These are phyloP conservation scores for Fusarium udum DNA, from an alignment of 2,329 filamentous ascomycete species.

Conservation along the genomic window DNA sequence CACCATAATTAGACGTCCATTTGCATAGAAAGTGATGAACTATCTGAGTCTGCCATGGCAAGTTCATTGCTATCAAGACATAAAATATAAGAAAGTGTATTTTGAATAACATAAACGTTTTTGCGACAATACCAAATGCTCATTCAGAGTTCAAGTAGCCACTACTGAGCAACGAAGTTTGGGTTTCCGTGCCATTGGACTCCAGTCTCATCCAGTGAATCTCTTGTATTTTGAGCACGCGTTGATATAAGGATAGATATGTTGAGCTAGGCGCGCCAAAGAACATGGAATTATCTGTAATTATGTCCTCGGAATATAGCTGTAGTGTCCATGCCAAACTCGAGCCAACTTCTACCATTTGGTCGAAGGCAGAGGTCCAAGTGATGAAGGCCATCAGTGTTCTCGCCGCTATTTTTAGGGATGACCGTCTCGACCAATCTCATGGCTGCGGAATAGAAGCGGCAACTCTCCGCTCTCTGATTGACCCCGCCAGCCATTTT, in stretches of 20 bases:
- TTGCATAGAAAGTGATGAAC: fast-evolving
- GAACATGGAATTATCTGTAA: fast-evolving
- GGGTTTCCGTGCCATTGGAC: fast-evolving
- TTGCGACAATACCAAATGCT: fast-evolving
- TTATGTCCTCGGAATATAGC: background rate
- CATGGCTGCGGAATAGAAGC: background rate
- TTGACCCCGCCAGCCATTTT: background rate
- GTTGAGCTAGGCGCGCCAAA: background rate
- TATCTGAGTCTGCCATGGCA: background rate
- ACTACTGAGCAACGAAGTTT: background rate
- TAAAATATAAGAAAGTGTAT: fast-evolving
- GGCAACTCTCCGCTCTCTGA: background rate
- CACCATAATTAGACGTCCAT: fast-evolving
- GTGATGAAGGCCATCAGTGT: background rate
- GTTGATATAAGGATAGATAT: fast-evolving
- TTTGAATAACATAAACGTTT: no score
- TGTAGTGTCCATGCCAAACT: background rate
- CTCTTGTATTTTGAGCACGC: background rate
- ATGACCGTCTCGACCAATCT: background rate
- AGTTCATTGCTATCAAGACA: background rate
- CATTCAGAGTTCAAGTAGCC: background rate
- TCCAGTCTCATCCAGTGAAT: background rate
- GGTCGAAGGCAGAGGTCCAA: background rate
- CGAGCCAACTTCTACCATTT: background rate
- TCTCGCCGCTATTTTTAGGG: background rate